Conservation (phyloP, 139 green algal genomes). For the Trebouxia sp. region DNA sequence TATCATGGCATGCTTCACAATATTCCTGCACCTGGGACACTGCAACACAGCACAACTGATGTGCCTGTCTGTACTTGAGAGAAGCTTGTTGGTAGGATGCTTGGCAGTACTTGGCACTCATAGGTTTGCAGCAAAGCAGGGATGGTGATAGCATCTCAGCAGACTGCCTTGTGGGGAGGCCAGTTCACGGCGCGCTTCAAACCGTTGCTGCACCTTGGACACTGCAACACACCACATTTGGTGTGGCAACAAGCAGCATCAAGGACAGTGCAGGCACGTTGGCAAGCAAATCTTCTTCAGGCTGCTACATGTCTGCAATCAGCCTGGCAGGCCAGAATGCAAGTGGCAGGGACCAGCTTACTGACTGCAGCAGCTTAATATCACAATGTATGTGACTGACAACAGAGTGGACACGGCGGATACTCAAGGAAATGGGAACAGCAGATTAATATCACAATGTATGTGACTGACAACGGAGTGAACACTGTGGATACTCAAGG, state of each 20-base stretch:
- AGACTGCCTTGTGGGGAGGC: too few relatives aligned
- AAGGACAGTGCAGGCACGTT: too few relatives aligned
- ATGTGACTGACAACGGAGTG: not conserved
- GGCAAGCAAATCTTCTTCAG: too few relatives aligned
- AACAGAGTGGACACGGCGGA: not conserved
- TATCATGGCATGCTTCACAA: too few relatives aligned
- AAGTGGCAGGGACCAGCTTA: not conserved
- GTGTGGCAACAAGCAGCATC: too few relatives aligned
- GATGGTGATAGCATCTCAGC: too few relatives aligned
- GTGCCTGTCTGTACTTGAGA: slow-evolving; percentile 38
- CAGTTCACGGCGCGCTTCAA: too few relatives aligned
- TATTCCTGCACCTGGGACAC: too few relatives aligned
- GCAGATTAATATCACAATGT: not conserved
- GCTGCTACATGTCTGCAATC: not conserved
- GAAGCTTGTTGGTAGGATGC: slow-evolving; percentile 43
- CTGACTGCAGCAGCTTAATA: not conserved
- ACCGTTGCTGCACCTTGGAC: too few relatives aligned
- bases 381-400: not conserved
- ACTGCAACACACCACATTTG: too few relatives aligned
- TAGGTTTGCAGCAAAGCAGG: not conserved
- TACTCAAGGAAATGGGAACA: too few relatives aligned
- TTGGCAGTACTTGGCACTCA: not conserved
- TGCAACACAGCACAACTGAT: not conserved
- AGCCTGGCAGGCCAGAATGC: not conserved
- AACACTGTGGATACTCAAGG: not conserved